Evolutionary conservation across 352 stramenopile genomes (phyloP).

Genomic region (Phytophthora meadii): DNA sequence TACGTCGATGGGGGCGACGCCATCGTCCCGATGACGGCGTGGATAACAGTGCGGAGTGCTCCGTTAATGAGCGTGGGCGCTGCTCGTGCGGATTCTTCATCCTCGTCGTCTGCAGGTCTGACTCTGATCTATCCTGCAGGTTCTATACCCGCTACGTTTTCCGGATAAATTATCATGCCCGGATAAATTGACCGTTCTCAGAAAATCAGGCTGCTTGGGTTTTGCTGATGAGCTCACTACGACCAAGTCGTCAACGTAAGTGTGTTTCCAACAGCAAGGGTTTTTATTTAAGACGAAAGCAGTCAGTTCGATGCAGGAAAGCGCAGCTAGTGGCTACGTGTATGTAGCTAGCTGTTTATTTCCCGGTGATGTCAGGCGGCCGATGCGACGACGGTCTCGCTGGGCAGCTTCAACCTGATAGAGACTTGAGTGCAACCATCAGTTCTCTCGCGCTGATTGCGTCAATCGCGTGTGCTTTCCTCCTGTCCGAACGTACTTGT

Average conservation of each 20-base stretch:
- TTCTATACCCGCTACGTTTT: slow-evolving; percentile 12
- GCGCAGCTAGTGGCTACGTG: too few relatives aligned
- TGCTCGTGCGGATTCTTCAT: slow-evolving; percentile 31
- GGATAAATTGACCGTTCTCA: slow-evolving; percentile 2
- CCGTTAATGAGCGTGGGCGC: slow-evolving; percentile 30
- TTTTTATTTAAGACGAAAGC: too few relatives aligned
- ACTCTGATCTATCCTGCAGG: slow-evolving; percentile 4
- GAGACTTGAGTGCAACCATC: neutral
- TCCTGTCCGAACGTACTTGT: neutral
- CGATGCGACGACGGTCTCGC: neutral
- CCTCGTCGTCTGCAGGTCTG: slow-evolving; percentile 14
- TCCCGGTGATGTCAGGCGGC: neutral
- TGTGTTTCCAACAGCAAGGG: too few relatives aligned
- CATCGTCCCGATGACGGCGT: slow-evolving; percentile 23
- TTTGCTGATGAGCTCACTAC: too few relatives aligned
- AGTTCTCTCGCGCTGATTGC: slow-evolving; percentile 21
- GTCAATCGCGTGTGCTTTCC: neutral
- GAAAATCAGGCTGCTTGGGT: neutral
- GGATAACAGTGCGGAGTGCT: slow-evolving; percentile 41
- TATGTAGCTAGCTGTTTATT: neutral
- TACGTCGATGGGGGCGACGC: slow-evolving; percentile 9
- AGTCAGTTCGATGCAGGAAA: too few relatives aligned
- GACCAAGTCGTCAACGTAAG: too few relatives aligned
- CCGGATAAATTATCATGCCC: neutral
- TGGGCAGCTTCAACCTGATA: slow-evolving; percentile 15